Base-by-base conservation (phyloP, 805 yeast genomes). In the Candida tibetensis region DNA sequence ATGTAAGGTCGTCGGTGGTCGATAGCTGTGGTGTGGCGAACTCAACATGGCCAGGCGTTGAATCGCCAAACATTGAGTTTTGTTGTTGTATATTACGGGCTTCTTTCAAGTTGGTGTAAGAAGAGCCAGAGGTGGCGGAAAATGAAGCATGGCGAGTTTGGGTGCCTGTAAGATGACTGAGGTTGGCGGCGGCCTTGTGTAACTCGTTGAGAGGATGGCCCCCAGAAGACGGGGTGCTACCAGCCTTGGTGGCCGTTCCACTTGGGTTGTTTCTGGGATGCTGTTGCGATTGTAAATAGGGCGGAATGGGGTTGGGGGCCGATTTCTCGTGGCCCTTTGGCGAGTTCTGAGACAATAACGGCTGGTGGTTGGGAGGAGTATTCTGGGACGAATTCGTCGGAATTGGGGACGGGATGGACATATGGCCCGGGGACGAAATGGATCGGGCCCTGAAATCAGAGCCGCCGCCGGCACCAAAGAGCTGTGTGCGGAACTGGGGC, bases 11-110 rank as follows among this genome's bases (percentile, higher is more conserved):
- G 25, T 75, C 77, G 14, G 65, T 63, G 1, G 83, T 81, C 9
- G 69, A 52, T 31, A 79, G 52, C 57, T 87, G 95, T 2, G 95
- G 96, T 1, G 95, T 84, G 1, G 95, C 78, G 54, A 85, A 86
- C 2, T 82, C 85, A 17, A 84, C 89, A 51, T 84, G 88, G 30
- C 72, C 74, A 1, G 90, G 89, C 4, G 16, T 12, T 0, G 74
- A 76, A 27, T 72, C 76, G 3, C 55, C 71, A 36, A 75, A 64
- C 15, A 30, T 33, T 5, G 16, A 41, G 33, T 49, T 57, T 32
- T 49, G 61, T 55, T 41, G 62, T 28, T 58, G 64, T 29, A 69
- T 65, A 17, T 53, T 43, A 23, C 52, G 31, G 3, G 70, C 66
- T 32, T 76, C 82, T 44, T 71, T 69, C 21, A 60, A 49, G n/a